These are phyloP conservation scores for Penicillium fuscoglaucum DNA, from an alignment of 2,329 filamentous ascomycete species.

Conservation along the genomic window DNA sequence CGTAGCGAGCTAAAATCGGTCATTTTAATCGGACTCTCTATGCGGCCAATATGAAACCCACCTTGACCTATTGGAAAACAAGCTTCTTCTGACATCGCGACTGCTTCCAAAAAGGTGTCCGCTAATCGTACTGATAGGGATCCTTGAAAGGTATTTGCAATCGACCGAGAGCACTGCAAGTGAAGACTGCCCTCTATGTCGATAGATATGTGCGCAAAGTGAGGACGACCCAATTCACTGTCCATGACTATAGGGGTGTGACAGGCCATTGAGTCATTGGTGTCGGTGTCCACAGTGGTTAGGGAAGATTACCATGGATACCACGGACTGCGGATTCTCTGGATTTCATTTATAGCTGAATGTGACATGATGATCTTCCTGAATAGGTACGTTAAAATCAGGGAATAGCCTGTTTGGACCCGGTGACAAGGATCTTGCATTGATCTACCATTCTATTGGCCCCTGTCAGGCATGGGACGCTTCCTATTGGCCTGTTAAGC, in stretches of 20 bases:
- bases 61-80: constrained; percentile 18
- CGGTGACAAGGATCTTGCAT: not conserved
- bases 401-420: not conserved
- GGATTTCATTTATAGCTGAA: not conserved
- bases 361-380: not conserved
- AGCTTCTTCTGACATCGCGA: constrained; percentile 27
- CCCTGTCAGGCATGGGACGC: not conserved
- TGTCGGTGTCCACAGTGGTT: not conserved
- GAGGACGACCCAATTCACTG: not conserved
- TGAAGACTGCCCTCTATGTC: not conserved
- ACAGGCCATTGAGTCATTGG: not conserved
- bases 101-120: constrained; percentile 30
- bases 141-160: not conserved
- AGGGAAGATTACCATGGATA: not conserved
- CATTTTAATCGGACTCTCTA: not conserved
- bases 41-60: constrained; percentile 14
- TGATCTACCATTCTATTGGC: not conserved
- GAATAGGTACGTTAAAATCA: not conserved
- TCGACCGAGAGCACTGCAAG: not conserved
- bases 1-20: not conserved
- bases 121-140: not conserved
- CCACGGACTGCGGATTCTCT: not conserved
- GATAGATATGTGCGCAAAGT: not conserved
- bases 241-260: not conserved
- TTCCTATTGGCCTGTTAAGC: not conserved